These are phyloP conservation scores for Trypanosoma cruzi DNA, from an alignment of 208 protist species.

Conservation along the genomic window DNA sequence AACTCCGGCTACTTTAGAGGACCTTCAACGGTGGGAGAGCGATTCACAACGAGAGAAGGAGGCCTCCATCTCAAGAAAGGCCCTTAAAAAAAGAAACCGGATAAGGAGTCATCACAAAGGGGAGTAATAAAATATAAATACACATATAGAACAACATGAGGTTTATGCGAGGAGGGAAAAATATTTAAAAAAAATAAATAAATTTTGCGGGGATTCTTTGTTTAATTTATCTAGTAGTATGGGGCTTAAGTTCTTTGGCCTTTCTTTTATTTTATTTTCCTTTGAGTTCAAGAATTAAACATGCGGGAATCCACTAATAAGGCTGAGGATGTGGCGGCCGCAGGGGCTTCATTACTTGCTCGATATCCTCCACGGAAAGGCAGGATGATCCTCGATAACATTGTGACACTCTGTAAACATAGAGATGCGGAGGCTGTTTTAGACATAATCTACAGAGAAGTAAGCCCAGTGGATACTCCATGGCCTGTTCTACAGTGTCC, in stretches of 20 bases:
- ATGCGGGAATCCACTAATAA: not conserved
- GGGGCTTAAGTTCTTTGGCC: not conserved
- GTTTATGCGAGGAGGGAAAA: too few relatives aligned
- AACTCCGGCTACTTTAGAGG: slow-evolving; percentile 43
- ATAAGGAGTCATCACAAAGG: slow-evolving; percentile 21
- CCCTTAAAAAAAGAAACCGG: slow-evolving; percentile 46
- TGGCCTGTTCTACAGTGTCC: slow-evolving; percentile 15
- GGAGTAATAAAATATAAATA: slow-evolving; percentile 20
- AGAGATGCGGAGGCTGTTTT: slow-evolving; percentile 16
- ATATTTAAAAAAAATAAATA: too few relatives aligned
- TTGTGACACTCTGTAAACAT: slow-evolving; percentile 9
- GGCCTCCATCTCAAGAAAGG: slow-evolving; percentile 32
- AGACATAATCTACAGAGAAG: not conserved
- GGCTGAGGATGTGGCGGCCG: slow-evolving; percentile 14
- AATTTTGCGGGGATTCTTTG: too few relatives aligned
- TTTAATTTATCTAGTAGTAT: not conserved
- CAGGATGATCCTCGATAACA: not conserved
- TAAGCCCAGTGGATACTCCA: slow-evolving; percentile 9
- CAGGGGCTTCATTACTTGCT: slow-evolving; percentile 5
- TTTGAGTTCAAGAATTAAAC: not conserved
- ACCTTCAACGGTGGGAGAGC: slow-evolving; percentile 42
- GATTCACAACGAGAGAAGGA: slow-evolving; percentile 47
- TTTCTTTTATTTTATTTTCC: not conserved
- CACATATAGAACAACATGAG: too few relatives aligned
- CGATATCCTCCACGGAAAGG: slow-evolving; percentile 18